phyloP scores from a whole-genome alignment of 1,284 basidiomycete genomes.

The Rhodotorula sp. region DNA sequence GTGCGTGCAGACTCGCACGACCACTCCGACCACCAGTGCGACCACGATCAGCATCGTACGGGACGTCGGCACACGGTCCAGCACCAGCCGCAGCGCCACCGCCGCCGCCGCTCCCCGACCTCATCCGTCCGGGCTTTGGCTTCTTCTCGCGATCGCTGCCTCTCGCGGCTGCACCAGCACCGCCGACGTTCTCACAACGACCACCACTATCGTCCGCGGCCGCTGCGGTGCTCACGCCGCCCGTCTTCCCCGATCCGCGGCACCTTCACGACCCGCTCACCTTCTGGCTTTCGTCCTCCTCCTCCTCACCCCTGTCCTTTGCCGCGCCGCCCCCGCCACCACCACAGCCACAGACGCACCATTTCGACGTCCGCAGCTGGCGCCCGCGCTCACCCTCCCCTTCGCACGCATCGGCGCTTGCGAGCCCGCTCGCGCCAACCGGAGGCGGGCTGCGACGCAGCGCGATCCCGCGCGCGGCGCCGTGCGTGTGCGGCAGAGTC shows the following conservation, averaged over 20 bases:
- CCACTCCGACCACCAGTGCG: too few relatives aligned
- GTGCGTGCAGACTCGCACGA: background rate
- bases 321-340: slow-evolving; percentile 8
- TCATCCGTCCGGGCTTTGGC: slow-evolving; percentile 35
- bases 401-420: too few relatives aligned
- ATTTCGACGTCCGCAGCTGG: slow-evolving; percentile 22
- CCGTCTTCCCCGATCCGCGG: background rate
- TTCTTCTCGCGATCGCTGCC: slow-evolving; percentile 42
- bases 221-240: background rate
- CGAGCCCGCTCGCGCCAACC: too few relatives aligned
- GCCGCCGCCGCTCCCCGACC: slow-evolving; percentile 14
- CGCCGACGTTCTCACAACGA: background rate
- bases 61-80: too few relatives aligned
- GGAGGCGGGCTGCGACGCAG: background rate
- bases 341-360: background rate
- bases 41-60: too few relatives aligned
- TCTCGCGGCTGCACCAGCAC: background rate
- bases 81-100: background rate
- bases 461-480: background rate
- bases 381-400: background rate
- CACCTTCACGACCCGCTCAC: background rate
- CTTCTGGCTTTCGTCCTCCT: background rate
- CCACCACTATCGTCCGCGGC: background rate
- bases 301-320: background rate
- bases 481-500: slow-evolving; percentile 27